phyloP scores from a whole-genome alignment of 1,284 basidiomycete species.

The Microbotryomycetes sp. region DNA sequence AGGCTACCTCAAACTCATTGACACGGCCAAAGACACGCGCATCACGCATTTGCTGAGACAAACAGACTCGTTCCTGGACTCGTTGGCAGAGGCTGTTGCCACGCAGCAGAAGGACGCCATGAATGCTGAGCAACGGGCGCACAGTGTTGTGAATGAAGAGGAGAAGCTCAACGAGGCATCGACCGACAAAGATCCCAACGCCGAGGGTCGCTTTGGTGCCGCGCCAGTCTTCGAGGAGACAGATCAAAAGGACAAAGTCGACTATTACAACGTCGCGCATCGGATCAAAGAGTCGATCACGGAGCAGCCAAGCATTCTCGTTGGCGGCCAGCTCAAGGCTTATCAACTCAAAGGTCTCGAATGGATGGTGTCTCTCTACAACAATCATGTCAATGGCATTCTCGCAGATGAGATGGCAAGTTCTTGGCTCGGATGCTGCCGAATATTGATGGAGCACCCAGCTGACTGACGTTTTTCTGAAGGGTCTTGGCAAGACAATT shows the following conservation, averaged over 20 bases:
- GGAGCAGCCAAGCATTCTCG: slow-evolving; percentile 72
- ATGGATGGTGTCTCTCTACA: slow-evolving; percentile 90
- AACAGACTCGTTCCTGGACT: slow-evolving; percentile 92
- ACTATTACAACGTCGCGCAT: slow-evolving; percentile 97
- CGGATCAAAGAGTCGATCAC: slow-evolving; percentile 82
- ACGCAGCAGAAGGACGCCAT: slow-evolving; percentile 84
- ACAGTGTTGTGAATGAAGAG: slow-evolving; percentile 39
- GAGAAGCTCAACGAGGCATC: slow-evolving; percentile 44
- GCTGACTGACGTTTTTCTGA: slow-evolving; percentile 8
- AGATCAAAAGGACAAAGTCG: slow-evolving; percentile 67
- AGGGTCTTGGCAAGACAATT: slow-evolving; percentile 47
- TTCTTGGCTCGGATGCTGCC: slow-evolving; percentile 11
- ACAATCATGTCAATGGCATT: slow-evolving; percentile 92
- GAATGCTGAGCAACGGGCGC: slow-evolving; percentile 35
- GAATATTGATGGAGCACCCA: not conserved
- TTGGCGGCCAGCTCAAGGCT: slow-evolving; percentile 59
- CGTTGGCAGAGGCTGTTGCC: slow-evolving; percentile 86
- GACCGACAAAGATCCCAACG: slow-evolving; percentile 41
- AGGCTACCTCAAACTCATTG: slow-evolving; percentile 97
- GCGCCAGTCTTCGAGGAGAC: slow-evolving; percentile 47
- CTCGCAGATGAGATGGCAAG: slow-evolving; percentile 54
- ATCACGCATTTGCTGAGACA: slow-evolving; percentile 94
- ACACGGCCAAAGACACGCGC: slow-evolving; percentile 98
- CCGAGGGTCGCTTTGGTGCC: slow-evolving; percentile 36
- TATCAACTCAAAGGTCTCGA: slow-evolving; percentile 94